phyloP scores from a whole-genome alignment of 1,284 basidiomycete species.

The Mycena citricolor region DNA sequence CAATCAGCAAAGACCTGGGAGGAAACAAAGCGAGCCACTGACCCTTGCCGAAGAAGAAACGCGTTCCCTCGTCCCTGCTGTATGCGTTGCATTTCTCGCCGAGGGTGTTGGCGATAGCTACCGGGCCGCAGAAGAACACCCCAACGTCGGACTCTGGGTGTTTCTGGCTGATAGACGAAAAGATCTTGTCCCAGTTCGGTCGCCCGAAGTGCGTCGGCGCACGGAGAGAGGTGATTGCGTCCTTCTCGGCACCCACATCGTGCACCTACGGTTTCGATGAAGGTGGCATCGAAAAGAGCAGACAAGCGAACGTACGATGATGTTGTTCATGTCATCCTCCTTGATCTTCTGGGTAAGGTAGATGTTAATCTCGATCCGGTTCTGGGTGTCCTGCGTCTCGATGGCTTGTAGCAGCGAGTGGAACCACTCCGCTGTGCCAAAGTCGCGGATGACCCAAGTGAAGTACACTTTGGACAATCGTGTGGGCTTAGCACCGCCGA shows the following conservation, averaged over 20 bases:
- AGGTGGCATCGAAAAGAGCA: background rate
- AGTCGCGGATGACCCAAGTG: constrained; percentile 88
- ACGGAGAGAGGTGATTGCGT: constrained; percentile 81
- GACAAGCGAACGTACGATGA: constrained; percentile 58
- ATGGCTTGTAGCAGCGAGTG: constrained; percentile 88
- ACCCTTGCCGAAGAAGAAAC: constrained; percentile 89
- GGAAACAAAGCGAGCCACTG: constrained; percentile 19
- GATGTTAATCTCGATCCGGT: constrained; percentile 87
- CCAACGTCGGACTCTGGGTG: constrained; percentile 86
- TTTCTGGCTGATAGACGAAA: constrained; percentile 70
- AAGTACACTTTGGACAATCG: constrained; percentile 84
- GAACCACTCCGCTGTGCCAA: constrained; percentile 89
- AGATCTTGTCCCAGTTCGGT: constrained; percentile 90
- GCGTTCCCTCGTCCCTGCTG: constrained; percentile 73
- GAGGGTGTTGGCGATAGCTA: constrained; percentile 66
- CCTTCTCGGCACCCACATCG: constrained; percentile 86
- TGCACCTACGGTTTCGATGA: constrained; percentile 50
- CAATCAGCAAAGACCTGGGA: background rate
- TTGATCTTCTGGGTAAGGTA: constrained; percentile 88
- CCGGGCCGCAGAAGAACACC: constrained; percentile 86
- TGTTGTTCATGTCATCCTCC: constrained; percentile 89
- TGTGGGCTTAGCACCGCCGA: constrained; percentile 70
- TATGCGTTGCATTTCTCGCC: constrained; percentile 84
- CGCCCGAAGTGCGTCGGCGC: constrained; percentile 90
- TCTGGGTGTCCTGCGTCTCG: constrained; percentile 85